Base-by-base conservation (phyloP, 495 filamentous ascomycete species). In the Aspergillus panamensis region DNA sequence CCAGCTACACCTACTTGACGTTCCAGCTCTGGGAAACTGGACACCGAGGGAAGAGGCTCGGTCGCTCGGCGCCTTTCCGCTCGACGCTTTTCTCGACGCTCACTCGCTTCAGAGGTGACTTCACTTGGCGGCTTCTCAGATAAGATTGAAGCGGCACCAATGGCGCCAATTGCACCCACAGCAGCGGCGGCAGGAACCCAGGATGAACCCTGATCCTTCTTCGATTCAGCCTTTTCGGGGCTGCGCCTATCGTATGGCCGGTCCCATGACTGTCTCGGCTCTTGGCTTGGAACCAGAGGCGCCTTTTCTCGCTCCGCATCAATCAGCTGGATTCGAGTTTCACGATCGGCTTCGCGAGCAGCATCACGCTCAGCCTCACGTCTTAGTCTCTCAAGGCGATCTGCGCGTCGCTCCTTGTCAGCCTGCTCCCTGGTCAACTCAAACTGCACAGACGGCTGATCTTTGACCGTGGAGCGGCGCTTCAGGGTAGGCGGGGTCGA, bases 401-500 rank as follows among this genome's bases (percentile, higher is more conserved):
- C 66, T 14, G 71, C 66, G 20, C 69, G 68, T 53, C 74, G 71
- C 51, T 80, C 74, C 42, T 71, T 69, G 25, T 78, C 75, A 12
- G 63, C 72, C 62, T 79, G 76, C 57, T 81, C 78, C 47, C 78
- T 65, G 1, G 80, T 78, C 55, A 80, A 58, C 32, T 76, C 68
- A 57, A 81, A 81, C 21, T 69, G 67, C 10, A 81, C 80, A 45
- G 73, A 74, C 16, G 77, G 74, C 42, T 75, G 71, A 29, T 81
- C 77, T 58, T 71, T 78, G 2, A 59, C 32, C 3, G 75, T 72
- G 19, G 62, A 68, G 29, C 74, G 71, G 40, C 74, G 79, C 39
- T 73, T 74, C 16, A 68, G 56, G 10, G 51, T 68, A 3, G 71
- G 61, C 6, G 55, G 42, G 13, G 59, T 16, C n/a, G 50, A n/a